Base-by-base conservation (phyloP, 78 protist genomes). In the Tieghemostelium lacteum region DNA sequence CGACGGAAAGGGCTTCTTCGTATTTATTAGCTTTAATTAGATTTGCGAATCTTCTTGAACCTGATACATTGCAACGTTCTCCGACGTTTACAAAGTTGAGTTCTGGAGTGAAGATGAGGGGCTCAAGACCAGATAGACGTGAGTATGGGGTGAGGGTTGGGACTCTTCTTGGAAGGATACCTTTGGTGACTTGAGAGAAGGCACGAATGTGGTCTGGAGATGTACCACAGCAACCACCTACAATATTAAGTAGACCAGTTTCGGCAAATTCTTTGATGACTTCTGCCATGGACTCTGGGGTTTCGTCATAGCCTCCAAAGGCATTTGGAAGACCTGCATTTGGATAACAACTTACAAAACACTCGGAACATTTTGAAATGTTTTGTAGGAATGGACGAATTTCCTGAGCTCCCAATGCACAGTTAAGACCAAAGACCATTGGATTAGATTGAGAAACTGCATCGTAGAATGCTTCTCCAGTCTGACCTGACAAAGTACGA, bases 31-130 rank as follows among this genome's bases (percentile, higher is more conserved):
- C 87, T 60, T 39, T 62, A 69, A 99, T 97, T 24, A 96, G 80
- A 37, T 95, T 73, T 63, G 93, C 89, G 92, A 98, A 99, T 45
- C 70, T 63, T 40, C 96, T 67, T 16, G 99, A 98, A 45, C 99
- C 99, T 3, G 98, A 95, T 8, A 99, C 98, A 89, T 99, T 99
- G 95, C 99, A 99, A n/a, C 99, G 92, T 94, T 99, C 99, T 33
- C 99, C 99, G 19, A 98, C 85, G 88, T 98, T 99, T 40, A 97
- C 92, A 89, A 98, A 98, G 70, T 75, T 89, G 40, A 88, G 28
- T 45, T 85, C 85, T 42, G 86, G 74, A 26, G 94, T 73, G 92
- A 65, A 52, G 8, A 24, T 50, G 39, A 94, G n/a, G 29, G 95
- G 92, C 69, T 98, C 98, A 22, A 98, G 80, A n/a, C 99, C 99